Base-by-base conservation (phyloP, 2,329 filamentous ascomycete species). In the Fusarium sp. region DNA sequence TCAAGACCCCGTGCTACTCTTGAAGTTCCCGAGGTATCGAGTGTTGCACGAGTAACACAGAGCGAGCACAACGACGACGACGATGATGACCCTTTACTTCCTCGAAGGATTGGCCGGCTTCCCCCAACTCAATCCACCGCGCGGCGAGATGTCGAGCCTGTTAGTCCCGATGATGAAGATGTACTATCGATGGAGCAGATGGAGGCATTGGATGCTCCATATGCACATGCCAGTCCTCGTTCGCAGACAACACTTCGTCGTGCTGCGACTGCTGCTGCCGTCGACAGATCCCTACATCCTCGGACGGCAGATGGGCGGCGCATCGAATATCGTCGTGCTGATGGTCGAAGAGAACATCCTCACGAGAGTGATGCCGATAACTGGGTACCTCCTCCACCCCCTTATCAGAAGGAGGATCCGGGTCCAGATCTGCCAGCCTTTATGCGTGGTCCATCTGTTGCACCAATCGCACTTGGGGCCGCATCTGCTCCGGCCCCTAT, bases 281-380 rank as follows among this genome's bases (percentile, higher is more conserved):
- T 89, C 14, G 94, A 89, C 72, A 89, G 92, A 58, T 87, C 88
- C 25, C 85, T 91, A 49, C 85, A 93, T 70, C 89, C 88, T 70
- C 82, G 85, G 51, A 81, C 88, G 42, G 80, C 86, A 56, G 81
- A 86, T 71, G 81, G 83, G 72, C 82, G 88, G 3, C 84, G 81
- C 41, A 84, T 90, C 47, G 81, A 90, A 71, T 92, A 91, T 76
- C 87, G 90, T 46, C 87, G 91, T 47, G 90, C 91, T 16, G 90
- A 93, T 78, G 90, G 90, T 9, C 85, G 90, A 44, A 84, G 87
- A 44, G 91, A 94, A 74, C 86, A 94, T 72, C 93, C 93, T 6
- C 92, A 96, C 78, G 93, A 96, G 79, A 95, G 92, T 69, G 93
- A 96, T 77, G 92, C 93, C 6, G 93, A 96, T 74, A 93, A 94